Evolutionary conservation across 75 land plant species (phyloP).

Genomic region (Selaginella moellendorffii): DNA sequence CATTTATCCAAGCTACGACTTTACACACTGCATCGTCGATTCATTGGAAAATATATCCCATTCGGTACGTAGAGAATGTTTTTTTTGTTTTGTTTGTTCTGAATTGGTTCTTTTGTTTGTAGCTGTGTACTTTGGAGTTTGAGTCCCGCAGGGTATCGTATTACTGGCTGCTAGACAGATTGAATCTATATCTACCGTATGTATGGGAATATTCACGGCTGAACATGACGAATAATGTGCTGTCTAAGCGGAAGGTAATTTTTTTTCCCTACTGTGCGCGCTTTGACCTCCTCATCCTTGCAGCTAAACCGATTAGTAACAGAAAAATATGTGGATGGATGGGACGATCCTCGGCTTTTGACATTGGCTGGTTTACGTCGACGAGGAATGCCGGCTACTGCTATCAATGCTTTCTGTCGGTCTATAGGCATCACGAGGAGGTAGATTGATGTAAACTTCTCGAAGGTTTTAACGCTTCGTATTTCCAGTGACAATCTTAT

Average conservation of each 20-base stretch:
- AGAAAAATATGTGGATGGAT: conserved; percentile 81
- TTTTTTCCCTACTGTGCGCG: neutral
- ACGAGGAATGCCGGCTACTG: conserved; percentile 65
- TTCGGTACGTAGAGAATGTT: conserved; percentile 62
- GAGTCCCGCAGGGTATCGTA: conserved; percentile 92
- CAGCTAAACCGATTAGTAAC: conserved; percentile 80
- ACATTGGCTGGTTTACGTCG: conserved; percentile 86
- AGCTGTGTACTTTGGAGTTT: conserved; percentile 97
- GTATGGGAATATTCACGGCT: conserved; percentile 98
- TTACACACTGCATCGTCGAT: conserved; percentile 93
- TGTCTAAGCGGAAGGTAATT: conserved; percentile 92
- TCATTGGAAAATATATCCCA: conserved; percentile 92
- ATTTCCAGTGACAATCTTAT: conserved; percentile 78
- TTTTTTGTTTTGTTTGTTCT: neutral
- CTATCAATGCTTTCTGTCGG: conserved; percentile 84
- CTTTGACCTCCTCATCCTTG: neutral
- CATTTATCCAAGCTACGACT: conserved; percentile 97
- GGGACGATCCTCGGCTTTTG: conserved; percentile 98
- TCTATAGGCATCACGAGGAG: conserved; percentile 97
- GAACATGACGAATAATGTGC: conserved; percentile 66
- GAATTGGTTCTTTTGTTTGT: conserved; percentile 8
- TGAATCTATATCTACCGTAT: conserved; percentile 87
- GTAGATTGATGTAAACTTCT: conserved; percentile 18
- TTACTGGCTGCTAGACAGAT: conserved; percentile 76
- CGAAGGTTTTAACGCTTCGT: neutral